Base-by-base conservation (phyloP, 1,284 basidiomycete genomes). In the Stygiomarasmius scandens region DNA sequence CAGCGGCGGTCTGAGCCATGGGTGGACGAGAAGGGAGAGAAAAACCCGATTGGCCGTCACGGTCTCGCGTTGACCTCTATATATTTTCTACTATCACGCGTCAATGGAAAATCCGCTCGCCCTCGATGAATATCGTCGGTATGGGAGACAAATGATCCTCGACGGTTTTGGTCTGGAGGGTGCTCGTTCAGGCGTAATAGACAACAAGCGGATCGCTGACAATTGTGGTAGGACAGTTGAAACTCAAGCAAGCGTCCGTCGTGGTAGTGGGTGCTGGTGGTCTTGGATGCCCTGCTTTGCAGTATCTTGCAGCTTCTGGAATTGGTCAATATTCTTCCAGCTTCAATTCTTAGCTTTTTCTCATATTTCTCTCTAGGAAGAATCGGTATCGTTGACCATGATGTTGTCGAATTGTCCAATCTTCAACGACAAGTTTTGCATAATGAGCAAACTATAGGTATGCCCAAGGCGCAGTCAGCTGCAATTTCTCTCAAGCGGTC, bases 121-220 rank as follows among this genome's bases (percentile, higher is more conserved):
- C 25, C 72, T 86, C 22, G 74, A 80, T 46, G 96, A 98, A 67
- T 98, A 97, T 71, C 77, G 80, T 63, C 84, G 96, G 49, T 99
- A 98, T 84, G 95, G 96, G 23, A 81, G 97, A 46, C 97, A 99
- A 70, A 97, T 99, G 95, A 95, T 99, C 63, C 79, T 98, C 55
- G 87, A 94, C 57, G 89, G 87, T 23, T 90, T 98, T 68, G 96
- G 96, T 0, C 78, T 98, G 1, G 77, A 83, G 70, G 94, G 93
- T 90, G 58, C 51, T 59, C 14, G 43, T 48, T 46, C 58, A n/a
- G 49, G 12, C 16, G 19, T 27, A 52, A 48, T 54, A 11, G 32
- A 45, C 60, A 44, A 52, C 6, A n/a, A 34, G 49, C 27, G 23
- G 23, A 32, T 22, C 11, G 23, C 49, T 41, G 34, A 22, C 54